phyloP scores from a whole-genome alignment of 176 grass and related monocot species.

The Poa annua region DNA sequence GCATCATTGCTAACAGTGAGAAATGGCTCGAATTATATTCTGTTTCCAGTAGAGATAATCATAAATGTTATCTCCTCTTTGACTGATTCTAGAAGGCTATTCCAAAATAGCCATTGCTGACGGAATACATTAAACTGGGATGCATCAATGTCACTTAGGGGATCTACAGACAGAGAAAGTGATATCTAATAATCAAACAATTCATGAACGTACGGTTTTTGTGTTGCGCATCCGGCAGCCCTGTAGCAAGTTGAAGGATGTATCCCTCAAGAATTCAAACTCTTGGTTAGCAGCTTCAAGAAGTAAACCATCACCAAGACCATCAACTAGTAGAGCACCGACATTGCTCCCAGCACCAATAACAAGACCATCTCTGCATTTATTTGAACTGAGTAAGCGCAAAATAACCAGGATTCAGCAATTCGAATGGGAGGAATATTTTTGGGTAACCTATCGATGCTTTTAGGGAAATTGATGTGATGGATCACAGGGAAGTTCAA shows the following conservation, averaged over 20 bases:
- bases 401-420: not conserved
- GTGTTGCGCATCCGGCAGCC: slow-evolving; percentile 99
- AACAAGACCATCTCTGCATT: slow-evolving; percentile 86
- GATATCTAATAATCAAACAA: slow-evolving; percentile 5
- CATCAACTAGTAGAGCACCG: slow-evolving; percentile 94
- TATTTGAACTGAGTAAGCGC: slow-evolving; percentile 44
- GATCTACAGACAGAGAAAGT: slow-evolving; percentile 16
- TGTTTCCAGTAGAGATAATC: slow-evolving; percentile 15
- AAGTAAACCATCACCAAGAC: slow-evolving; percentile 88
- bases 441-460: slow-evolving; percentile 53
- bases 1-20: slow-evolving; percentile 30
- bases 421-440: slow-evolving; percentile 9
- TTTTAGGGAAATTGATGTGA: slow-evolving; percentile 80
- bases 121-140: not conserved
- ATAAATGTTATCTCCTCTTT: not conserved
- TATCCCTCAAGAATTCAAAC: slow-evolving; percentile 87
- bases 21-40: slow-evolving; percentile 4
- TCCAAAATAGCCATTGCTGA: not conserved
- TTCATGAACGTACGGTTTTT: slow-evolving; percentile 74
- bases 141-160: not conserved
- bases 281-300: slow-evolving; percentile 85
- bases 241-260: slow-evolving; percentile 97
- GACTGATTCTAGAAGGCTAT: not conserved
- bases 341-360: slow-evolving; percentile 81
- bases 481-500: slow-evolving; percentile 94